Evolutionary conservation across 2,329 filamentous ascomycete species (phyloP), one percentile per base, ranked within the genome.

Genomic region (Stagonosporopsis cucurbitacearum): DNA sequence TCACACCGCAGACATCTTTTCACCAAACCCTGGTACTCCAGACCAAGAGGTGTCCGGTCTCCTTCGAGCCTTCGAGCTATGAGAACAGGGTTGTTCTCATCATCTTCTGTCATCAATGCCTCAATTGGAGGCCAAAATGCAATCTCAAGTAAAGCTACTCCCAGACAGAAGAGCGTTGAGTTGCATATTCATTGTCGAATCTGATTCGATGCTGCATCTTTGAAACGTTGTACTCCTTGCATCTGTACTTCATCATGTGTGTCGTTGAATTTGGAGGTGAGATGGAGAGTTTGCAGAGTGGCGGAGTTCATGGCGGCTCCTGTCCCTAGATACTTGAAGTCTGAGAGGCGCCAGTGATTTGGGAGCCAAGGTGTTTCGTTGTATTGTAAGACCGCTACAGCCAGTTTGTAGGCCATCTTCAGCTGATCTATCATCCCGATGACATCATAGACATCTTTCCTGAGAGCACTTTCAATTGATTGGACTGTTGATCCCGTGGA

Each of bases 351-450:
- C 42, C 42, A 45, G 28, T 33, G 19, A 22, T 20, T 6, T 9
- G 28, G 9, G 9, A 45, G 17, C 42, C 42, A 45, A n/a, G 42
- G 42, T n/a, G 42, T 45, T n/a, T 23, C 17, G 30, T 45, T 45
- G 42, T 45, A 45, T 12, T 45, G 42, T 19, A 45, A 15, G 11
- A 45, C 28, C 15, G 42, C 26, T 7, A 4, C 13, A 13, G 42
- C 28, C 17, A 22, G 11, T n/a, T 33, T 45, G 42, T 45, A 28
- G 11, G 42, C 42, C 7, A 47, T 15, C 9, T n/a, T 17, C 12
- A 47, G 22, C 7, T 30, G 44, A 37, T 37, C 44, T 11, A 17
- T 9, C 3, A 47, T 28, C 11, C 13, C 17, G 2, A 47, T 13
- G 8, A 19, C 23, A 26, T 39, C 33, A 8, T 47, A 3, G 6